phyloP scores from a whole-genome alignment of 371 early-diverging fungal genomes.

The Apophysomyces variabilis region DNA sequence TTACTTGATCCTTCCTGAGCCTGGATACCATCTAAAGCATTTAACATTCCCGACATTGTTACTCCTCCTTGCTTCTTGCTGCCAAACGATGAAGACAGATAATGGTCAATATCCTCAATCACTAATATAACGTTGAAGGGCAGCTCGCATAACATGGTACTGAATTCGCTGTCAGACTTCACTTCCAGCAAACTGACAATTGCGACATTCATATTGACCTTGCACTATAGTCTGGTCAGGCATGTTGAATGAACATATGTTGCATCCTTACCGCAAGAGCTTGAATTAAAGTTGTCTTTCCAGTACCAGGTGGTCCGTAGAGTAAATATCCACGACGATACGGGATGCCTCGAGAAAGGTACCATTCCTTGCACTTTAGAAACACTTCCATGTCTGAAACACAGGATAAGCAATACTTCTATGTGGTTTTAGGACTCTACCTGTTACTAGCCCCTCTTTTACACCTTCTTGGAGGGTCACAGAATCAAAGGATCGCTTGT shows the following conservation, averaged over 20 bases:
- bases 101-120: conserved; percentile 58
- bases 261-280: conserved; percentile 57
- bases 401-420: background rate
- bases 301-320: conserved; percentile 76
- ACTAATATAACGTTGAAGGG: conserved; percentile 44
- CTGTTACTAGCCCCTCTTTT: too few relatives aligned
- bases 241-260: background rate
- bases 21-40: conserved; percentile 94
- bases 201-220: conserved; percentile 46
- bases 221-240: conserved; percentile 25
- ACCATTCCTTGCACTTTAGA: conserved; percentile 68
- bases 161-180: conserved; percentile 44
- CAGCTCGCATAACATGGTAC: conserved; percentile 24
- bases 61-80: conserved; percentile 49
- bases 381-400: conserved; percentile 36
- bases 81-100: conserved; percentile 35
- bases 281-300: conserved; percentile 69
- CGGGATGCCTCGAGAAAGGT: conserved; percentile 87
- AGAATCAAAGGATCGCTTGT: too few relatives aligned
- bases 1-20: conserved; percentile 82
- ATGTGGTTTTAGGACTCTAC: background rate
- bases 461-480: too few relatives aligned
- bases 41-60: conserved; percentile 90
- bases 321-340: conserved; percentile 88
- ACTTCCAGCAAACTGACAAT: conserved; percentile 40